Base-by-base conservation (phyloP, 2,329 filamentous ascomycete species). In the Alternaria sp. region DNA sequence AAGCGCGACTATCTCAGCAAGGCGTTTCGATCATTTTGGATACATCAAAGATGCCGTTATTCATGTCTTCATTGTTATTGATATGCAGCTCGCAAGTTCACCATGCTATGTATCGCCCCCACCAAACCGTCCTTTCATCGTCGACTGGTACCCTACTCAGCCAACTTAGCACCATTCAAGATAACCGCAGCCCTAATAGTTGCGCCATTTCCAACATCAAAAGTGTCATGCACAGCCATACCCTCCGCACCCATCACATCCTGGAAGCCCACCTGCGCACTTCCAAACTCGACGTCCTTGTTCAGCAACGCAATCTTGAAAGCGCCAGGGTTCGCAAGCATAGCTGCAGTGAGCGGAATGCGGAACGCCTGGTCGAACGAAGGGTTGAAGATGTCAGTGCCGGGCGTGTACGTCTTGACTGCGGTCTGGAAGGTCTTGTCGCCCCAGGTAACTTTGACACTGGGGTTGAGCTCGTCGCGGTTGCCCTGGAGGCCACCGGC, bases 381-480 rank as follows among this genome's bases (percentile, higher is more conserved):
- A 3, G 83, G 83, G 67, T 84, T 85, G 74, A 82, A 83, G 64
- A 85, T 83, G 53, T 85, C 83, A 3, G 72, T 79, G 2, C 83
- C 83, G 0, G 82, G 82, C 2, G 74, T 77, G 68, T 85, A 83
- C 0, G 77, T 71, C 73, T 83, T 82, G 58, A 77, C 73, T 1
- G 76, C 79, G 0, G 83, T 85, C 54, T 71, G 73, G 76, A 82
- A 84, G 21, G 77, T 74, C 64, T 80, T 78, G 9, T 59, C 74
- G 15, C 81, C 81, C 80, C 81, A 84, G 0, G 76, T 73, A 1
- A 85, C 77, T 68, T 80, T 79, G 56, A 85, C 77, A 67, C 82
- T 84, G 26, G 83, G 83, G 55, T 81, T 81, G 13, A 85, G 73
- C 57, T 82, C 78, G 17, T 83, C 77, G 44, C 81, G 81, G 54